Base-by-base conservation (phyloP, 805 yeast genomes). In the Debaryomyces tyrocola region DNA sequence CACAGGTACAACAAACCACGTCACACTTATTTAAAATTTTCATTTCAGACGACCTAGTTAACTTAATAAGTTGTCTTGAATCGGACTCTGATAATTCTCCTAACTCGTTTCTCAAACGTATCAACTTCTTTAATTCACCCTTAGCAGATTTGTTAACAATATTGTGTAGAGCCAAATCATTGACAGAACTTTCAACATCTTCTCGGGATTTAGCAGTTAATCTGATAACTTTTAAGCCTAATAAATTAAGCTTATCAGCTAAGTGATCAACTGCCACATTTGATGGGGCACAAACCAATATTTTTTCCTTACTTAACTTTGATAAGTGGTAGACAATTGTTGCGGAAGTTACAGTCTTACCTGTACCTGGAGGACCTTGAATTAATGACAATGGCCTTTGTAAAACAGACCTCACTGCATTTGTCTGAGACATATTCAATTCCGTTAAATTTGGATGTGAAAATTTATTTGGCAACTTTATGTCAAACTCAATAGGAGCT, bases 241-340 rank as follows among this genome's bases (percentile, higher is more conserved):
- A 64, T n/a, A 66, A 62, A 44, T 82, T 78, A 36, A 91, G 71
- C 56, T 90, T 86, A 8, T 76, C 77, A 2, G 96, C 89, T 46
- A 91, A 74, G 69, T 91, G 96, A 63, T 91, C 97, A 28, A 89
- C 96, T 0, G 97, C 97, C 41, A 91, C 92, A 64, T 91, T 91
- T 17, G 96, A 90, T 18, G 97, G 97, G 3, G 97, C 97, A 73
- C 96, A 89, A 2, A 90, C 97, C 35, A 91, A 73, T 7, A 90
- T 82, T 50, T 80, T 79, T 40, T 80, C 83, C 45, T 79, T 79
- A 55, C 79, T 80, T 49, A 83, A 59, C 48, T 81, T 79, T 2
- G 83, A 74, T 44, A 90, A 69, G 57, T 89, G 96, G 55, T 87
- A 85, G 27, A 90, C 80, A 47, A 91, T 87, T 0, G 96, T 84